Evolutionary conservation across 106 monocot species (phyloP).

Genomic region (Platanthera zijinensis): DNA sequence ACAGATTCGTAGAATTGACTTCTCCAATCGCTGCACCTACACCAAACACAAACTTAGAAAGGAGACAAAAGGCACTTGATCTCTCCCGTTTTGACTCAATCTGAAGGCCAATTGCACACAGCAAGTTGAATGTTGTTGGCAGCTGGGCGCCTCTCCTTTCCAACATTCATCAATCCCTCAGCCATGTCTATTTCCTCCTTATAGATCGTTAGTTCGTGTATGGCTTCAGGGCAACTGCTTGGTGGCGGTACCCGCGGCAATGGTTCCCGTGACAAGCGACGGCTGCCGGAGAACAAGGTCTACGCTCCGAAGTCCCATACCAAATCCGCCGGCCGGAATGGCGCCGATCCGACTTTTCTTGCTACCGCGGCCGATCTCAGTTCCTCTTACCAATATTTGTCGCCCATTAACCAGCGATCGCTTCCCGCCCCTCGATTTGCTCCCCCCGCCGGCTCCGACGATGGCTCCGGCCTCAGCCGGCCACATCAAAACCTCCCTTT

Average conservation of each 20-base stretch:
- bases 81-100: too few species aligned
- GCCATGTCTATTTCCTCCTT: too few species aligned
- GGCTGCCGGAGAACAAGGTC: slow-evolving; percentile 58
- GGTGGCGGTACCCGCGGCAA: slow-evolving; percentile 18
- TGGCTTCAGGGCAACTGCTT: slow-evolving; percentile 52
- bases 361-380: slow-evolving; percentile 14
- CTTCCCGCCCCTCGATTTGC: background rate
- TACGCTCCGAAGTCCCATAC: slow-evolving; percentile 54
- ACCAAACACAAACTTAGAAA: too few species aligned
- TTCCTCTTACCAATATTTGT: slow-evolving; percentile 4
- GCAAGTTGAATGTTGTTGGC: too few species aligned
- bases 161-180: too few species aligned
- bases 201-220: slow-evolving; percentile 18
- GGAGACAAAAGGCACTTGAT: too few species aligned
- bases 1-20: too few species aligned
- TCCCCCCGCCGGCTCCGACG: slow-evolving; percentile 24
- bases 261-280: slow-evolving; percentile 38
- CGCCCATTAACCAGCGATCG: too few species aligned
- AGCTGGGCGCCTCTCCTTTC: too few species aligned
- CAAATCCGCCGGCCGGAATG: slow-evolving; percentile 21
- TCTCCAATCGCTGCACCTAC: too few species aligned
- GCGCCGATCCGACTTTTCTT: slow-evolving; percentile 5
- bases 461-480: slow-evolving; percentile 32
- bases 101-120: too few species aligned
- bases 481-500: background rate